Base-by-base conservation (phyloP, 1,284 basidiomycete species). In the Cryptococcus maquisensis region DNA sequence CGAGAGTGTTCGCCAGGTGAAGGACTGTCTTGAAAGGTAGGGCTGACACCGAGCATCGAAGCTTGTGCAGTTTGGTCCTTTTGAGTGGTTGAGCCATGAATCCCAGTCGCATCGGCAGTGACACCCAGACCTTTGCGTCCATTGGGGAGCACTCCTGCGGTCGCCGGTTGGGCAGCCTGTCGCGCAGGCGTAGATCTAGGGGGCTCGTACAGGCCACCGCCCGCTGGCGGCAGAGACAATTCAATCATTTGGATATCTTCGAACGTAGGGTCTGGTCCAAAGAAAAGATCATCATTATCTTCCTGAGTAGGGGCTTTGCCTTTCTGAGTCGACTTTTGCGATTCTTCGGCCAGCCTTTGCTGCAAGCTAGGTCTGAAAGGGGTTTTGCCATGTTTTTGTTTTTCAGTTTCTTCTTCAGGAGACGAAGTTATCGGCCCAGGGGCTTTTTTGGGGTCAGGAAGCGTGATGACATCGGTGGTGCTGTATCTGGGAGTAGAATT, bases 381-480 rank as follows among this genome's bases (percentile, higher is more conserved):
- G 28, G 20, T 26, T 43, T 23, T 18, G 5, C 39, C 39, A 40
- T n/a, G 20, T 7, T n/a, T n/a, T 38, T 38, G 36, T 38, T 44
- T n/a, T 13, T 13, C 21, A 28, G 18, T 13, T 18, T 46, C 28
- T 26, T 39, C 42, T 42, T 50, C 54, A 2, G 59, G 56, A 4
- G 57, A 59, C 3, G 63, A 66, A 3, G 62, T 59, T 43, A 58
- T 57, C 24, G 56, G 57, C 15, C 61, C 59, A 0, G 66, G 55
- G 0, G 64, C 64, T 20, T 64, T 57, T 23, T 56, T 63, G 1
- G 60, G 40, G 2, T 60, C 59, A 0, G 67, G 63, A 1, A 74
- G 60, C 16, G 71, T 59, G 23, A 74, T 57, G 0, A 64, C 59
- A 26, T 68, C 66, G 60, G 44, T 47, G 53, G 50, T 53, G 50